Evolutionary conservation across 2,329 filamentous ascomycete species (phyloP).

Genomic region (Colletotrichum tamarilloi): DNA sequence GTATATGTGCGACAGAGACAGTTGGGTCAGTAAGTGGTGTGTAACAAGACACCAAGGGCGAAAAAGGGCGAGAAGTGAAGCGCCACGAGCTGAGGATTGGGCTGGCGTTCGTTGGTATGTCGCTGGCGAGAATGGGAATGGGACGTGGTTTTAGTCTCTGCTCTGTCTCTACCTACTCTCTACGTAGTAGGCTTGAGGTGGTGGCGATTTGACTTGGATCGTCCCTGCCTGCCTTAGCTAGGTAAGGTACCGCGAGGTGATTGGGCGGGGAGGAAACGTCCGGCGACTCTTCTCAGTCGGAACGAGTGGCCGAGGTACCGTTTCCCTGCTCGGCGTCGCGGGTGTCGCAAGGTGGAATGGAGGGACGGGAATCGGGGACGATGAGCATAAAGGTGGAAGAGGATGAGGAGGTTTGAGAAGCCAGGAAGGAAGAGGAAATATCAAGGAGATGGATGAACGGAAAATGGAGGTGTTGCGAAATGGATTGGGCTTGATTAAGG

Average conservation of each 20-base stretch:
- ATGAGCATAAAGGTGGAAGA: not conserved
- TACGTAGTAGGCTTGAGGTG: not conserved
- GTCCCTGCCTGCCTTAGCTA: conserved; percentile 21
- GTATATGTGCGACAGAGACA: conserved; percentile 25
- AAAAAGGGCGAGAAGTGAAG: conserved; percentile 31
- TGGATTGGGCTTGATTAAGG: not conserved
- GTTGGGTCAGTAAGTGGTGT: conserved; percentile 11
- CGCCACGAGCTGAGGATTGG: conserved; percentile 30
- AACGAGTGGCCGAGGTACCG: conserved; percentile 16
- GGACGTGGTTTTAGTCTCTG: conserved; percentile 27
- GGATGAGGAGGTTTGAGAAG: not conserved
- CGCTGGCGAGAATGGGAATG: conserved; percentile 20
- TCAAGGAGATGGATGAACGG: not conserved
- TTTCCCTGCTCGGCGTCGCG: not conserved
- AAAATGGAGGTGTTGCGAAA: not conserved
- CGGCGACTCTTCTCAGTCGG: not conserved
- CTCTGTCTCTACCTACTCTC: too few species aligned
- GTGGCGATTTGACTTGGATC: conserved; percentile 35
- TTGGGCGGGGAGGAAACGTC: conserved; percentile 3
- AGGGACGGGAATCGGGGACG: not conserved
- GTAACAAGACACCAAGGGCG: conserved; percentile 15
- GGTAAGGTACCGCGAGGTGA: conserved; percentile 24
- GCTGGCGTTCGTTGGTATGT: conserved; percentile 17
- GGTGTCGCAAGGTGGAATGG: not conserved
- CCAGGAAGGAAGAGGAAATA: not conserved